These are phyloP conservation scores for Zea luxurians DNA, from an alignment of 176 grass and related monocot species.

Conservation along the genomic window DNA sequence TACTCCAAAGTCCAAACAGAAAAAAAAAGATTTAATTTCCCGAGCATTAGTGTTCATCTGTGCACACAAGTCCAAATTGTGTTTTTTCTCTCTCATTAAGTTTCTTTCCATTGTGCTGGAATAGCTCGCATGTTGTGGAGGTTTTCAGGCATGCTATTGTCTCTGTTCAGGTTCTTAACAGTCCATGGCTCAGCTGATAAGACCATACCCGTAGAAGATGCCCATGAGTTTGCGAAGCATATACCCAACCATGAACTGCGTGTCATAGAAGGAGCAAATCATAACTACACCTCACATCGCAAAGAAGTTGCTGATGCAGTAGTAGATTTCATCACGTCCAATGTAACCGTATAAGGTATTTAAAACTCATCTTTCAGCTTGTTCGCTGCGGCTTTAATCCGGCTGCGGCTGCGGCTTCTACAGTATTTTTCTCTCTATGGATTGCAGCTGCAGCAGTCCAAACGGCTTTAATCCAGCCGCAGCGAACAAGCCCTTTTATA, in stretches of 20 bases:
- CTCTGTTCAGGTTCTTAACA: slow-evolving; percentile 61
- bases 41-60: not conserved
- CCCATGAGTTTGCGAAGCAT: slow-evolving; percentile 70
- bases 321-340: slow-evolving; percentile 46
- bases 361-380: not conserved
- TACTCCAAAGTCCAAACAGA: not conserved
- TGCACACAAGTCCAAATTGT: not conserved
- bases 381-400: too few species aligned
- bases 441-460: too few species aligned
- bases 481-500: too few species aligned
- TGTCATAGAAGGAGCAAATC: slow-evolving; percentile 79
- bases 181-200: slow-evolving; percentile 83
- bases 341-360: slow-evolving; percentile 22
- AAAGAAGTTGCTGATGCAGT: slow-evolving; percentile 59
- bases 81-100: not conserved
- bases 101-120: not conserved
- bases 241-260: slow-evolving; percentile 74
- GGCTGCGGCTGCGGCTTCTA: too few species aligned
- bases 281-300: slow-evolving; percentile 75
- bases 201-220: slow-evolving; percentile 74
- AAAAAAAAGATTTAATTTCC: not conserved
- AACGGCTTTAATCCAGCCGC: too few species aligned
- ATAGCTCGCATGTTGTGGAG: not conserved
- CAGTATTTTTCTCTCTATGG: too few species aligned
- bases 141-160: not conserved